phyloP scores from a whole-genome alignment of 345 rosid species.

The Salix udensis region DNA sequence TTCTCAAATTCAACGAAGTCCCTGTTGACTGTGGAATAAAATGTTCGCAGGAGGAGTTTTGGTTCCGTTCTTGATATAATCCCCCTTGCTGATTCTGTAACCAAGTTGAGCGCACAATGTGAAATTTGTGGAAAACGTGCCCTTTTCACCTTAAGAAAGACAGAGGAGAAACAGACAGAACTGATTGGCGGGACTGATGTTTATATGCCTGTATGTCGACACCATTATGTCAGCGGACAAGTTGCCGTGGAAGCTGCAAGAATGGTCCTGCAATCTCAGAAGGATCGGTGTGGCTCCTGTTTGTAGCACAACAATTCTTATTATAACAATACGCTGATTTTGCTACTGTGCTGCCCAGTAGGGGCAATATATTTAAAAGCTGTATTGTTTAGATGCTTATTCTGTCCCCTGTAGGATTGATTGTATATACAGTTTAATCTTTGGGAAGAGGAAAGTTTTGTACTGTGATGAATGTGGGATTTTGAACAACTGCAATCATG shows the following conservation, averaged over 20 bases:
- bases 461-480: not conserved
- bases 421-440: not conserved
- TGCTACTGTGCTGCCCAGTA: not conserved
- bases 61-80: slow-evolving; percentile 75
- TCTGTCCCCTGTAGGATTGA: not conserved
- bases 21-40: not conserved
- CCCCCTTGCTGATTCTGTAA: slow-evolving; percentile 79
- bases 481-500: not conserved
- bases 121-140: slow-evolving; percentile 75
- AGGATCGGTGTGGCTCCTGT: slow-evolving; percentile 27
- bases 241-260: slow-evolving; percentile 66
- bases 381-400: not conserved
- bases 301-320: slow-evolving; percentile 10
- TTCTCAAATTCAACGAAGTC: not conserved
- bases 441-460: not conserved
- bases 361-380: not conserved
- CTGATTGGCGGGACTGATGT: slow-evolving; percentile 72
- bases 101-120: slow-evolving; percentile 70
- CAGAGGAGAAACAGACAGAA: slow-evolving; percentile 59
- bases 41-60: slow-evolving; percentile 58
- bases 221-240: slow-evolving; percentile 70
- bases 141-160: slow-evolving; percentile 73
- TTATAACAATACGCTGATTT: not conserved
- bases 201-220: slow-evolving; percentile 86
- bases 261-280: slow-evolving; percentile 46